Evolutionary conservation across 2,329 filamentous ascomycete species (phyloP).

Genomic region (Pseudophaeomoniella oleicola): DNA sequence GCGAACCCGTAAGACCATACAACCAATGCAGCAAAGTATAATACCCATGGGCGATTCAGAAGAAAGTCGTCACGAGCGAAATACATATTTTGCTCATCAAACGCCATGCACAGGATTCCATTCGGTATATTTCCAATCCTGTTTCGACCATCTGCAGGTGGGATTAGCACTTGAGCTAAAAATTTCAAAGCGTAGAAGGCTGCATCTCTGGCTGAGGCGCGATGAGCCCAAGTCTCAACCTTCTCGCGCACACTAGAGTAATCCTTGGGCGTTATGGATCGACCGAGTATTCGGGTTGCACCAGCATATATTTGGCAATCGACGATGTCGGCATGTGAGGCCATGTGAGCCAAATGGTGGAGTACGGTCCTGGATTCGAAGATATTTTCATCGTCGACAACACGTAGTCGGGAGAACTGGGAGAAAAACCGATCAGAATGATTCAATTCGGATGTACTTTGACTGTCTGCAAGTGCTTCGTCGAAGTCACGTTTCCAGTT

Average conservation of each 20-base stretch:
- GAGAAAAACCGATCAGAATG: constrained; percentile 22
- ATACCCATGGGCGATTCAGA: constrained; percentile 83
- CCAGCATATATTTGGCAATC: constrained; percentile 93
- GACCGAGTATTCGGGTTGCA: constrained; percentile 69
- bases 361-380: constrained; percentile 81
- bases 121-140: background rate
- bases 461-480: constrained; percentile 52
- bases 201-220: constrained; percentile 75
- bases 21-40: constrained; percentile 83
- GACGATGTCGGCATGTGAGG: constrained; percentile 94
- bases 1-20: constrained; percentile 94
- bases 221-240: constrained; percentile 83
- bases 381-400: constrained; percentile 50
- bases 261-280: constrained; percentile 70
- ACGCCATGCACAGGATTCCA: constrained; percentile 13
- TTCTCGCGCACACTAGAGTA: constrained; percentile 63
- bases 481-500: constrained; percentile 91
- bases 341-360: constrained; percentile 92
- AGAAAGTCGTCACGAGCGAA: constrained; percentile 76
- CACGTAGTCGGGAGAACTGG: constrained; percentile 18
- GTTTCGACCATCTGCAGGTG: constrained; percentile 22
- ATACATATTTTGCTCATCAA: constrained; percentile 41
- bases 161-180: constrained; percentile 66
- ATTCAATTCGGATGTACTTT: constrained; percentile 20
- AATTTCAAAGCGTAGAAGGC: constrained; percentile 88